These are phyloP conservation scores for Glonium stellatum DNA, from an alignment of 495 filamentous ascomycete species.

Conservation along the genomic window DNA sequence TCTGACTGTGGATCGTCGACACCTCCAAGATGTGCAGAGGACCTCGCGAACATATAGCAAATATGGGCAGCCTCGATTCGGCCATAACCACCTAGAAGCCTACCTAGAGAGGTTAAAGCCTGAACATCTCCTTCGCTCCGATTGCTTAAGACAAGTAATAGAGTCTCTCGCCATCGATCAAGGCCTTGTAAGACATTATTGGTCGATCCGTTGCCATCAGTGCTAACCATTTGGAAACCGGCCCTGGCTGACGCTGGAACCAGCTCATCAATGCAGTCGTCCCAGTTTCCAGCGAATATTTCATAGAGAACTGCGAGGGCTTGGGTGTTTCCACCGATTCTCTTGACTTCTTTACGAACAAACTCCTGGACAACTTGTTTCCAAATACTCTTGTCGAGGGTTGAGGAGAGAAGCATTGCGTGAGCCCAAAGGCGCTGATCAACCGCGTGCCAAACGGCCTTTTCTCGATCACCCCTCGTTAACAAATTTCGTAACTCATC, in stretches of 20 bases:
- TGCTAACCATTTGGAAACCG: slow-evolving; percentile 80
- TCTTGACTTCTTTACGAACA: slow-evolving; percentile 83
- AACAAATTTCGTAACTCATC: slow-evolving; percentile 65
- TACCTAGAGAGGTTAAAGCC: slow-evolving; percentile 73
- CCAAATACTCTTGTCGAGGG: slow-evolving; percentile 61
- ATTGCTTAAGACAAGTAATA: slow-evolving; percentile 79
- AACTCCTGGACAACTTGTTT: slow-evolving; percentile 93
- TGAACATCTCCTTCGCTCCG: slow-evolving; percentile 69
- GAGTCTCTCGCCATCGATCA: slow-evolving; percentile 87
- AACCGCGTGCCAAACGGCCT: slow-evolving; percentile 90
- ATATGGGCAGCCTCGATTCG: slow-evolving; percentile 86
- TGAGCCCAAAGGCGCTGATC: slow-evolving; percentile 94
- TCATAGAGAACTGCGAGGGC: slow-evolving; percentile 86
- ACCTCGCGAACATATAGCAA: slow-evolving; percentile 60
- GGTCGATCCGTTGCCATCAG: slow-evolving; percentile 51
- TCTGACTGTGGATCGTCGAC: slow-evolving; percentile 72
- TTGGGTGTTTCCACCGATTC: slow-evolving; percentile 64
- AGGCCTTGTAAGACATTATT: slow-evolving; percentile 76
- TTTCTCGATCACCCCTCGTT: slow-evolving; percentile 74
- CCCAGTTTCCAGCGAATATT: slow-evolving; percentile 85
- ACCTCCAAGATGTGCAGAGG: slow-evolving; percentile 62
- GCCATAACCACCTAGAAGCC: slow-evolving; percentile 77
- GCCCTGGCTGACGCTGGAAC: slow-evolving; percentile 91
- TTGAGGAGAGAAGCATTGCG: slow-evolving; percentile 85
- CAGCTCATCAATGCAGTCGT: slow-evolving; percentile 92